A percentile compares a stretch with the other conserved stretches of the same genome.
Evolutionary conservation across 2,329 filamentous ascomycete species (phyloP).

Genomic region (Pyrenophora seminiperda): DNA sequence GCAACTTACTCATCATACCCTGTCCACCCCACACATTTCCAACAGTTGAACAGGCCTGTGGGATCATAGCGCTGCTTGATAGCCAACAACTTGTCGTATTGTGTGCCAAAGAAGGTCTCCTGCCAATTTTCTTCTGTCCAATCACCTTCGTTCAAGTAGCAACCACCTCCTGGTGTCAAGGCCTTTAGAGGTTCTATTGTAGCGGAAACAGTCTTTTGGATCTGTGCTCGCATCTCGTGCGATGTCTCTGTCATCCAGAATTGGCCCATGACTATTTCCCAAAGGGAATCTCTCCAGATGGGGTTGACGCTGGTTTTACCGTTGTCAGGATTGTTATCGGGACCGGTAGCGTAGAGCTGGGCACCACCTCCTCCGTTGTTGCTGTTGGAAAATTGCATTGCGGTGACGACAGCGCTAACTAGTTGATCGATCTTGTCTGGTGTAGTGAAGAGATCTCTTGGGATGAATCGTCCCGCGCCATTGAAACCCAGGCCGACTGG

Average conservation of each 20-base stretch:
- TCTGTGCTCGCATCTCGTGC: slow-evolving; percentile 22
- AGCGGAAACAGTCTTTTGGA: slow-evolving; percentile 39
- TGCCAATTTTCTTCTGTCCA: slow-evolving; percentile 45
- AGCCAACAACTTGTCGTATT: slow-evolving; percentile 34
- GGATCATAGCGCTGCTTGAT: slow-evolving; percentile 43
- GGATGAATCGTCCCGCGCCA: slow-evolving; percentile 43
- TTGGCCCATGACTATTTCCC: slow-evolving; percentile 43
- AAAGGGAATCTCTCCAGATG: slow-evolving; percentile 40
- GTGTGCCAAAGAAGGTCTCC: slow-evolving; percentile 43
- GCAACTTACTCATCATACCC: slow-evolving; percentile 40
- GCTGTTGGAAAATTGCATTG: slow-evolving; percentile 40
- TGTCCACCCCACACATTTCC: slow-evolving; percentile 47
- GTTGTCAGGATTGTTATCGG: slow-evolving; percentile 39
- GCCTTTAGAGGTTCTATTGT: slow-evolving; percentile 42
- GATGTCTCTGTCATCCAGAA: slow-evolving; percentile 35
- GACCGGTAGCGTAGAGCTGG: slow-evolving; percentile 46
- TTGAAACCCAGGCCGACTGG: slow-evolving; percentile 43
- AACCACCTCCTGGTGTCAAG: slow-evolving; percentile 44
- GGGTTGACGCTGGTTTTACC: slow-evolving; percentile 41
- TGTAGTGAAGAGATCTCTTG: slow-evolving; percentile 34
- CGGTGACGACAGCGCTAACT: slow-evolving; percentile 38
- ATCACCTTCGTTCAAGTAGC: slow-evolving; percentile 46
- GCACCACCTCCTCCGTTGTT: slow-evolving; percentile 36
- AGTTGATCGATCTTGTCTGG: slow-evolving; percentile 27
- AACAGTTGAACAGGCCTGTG: slow-evolving; percentile 43